A percentile compares a stretch with the other conserved stretches of the same genome.
These are phyloP conservation scores for Colletotrichum lini DNA, from an alignment of 2,329 filamentous ascomycete species.

Conservation along the genomic window DNA sequence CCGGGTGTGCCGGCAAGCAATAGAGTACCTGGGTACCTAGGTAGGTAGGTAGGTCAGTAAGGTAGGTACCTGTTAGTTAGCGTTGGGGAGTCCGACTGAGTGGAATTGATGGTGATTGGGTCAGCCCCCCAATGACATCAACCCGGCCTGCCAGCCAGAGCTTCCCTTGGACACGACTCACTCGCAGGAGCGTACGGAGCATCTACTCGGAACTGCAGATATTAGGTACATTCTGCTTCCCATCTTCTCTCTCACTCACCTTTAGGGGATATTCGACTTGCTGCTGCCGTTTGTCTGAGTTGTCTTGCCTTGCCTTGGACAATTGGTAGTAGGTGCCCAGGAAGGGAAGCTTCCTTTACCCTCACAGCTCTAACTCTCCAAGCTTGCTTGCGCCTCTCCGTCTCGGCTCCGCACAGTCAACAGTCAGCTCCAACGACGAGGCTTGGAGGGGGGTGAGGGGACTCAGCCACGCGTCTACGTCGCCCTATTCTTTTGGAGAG, in stretches of 20 bases:
- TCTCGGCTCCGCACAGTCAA: slow-evolving; percentile 2
- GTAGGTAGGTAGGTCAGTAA: no score
- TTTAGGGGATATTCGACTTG: background rate
- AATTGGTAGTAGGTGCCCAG: background rate
- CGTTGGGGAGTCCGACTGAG: background rate
- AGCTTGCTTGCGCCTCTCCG: slow-evolving; percentile 3
- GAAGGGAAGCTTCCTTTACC: background rate
- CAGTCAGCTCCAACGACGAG: slow-evolving; percentile 33
- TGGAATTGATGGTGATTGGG: slow-evolving; percentile 24
- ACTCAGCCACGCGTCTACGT: slow-evolving; percentile 40
- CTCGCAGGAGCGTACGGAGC: background rate
- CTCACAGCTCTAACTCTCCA: background rate
- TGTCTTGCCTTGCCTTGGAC: background rate
- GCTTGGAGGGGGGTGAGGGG: slow-evolving; percentile 30
- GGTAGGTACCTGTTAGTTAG: no score
- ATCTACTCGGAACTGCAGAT: no score
- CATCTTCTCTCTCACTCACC: background rate
- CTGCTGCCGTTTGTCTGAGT: background rate
- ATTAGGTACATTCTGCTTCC: background rate
- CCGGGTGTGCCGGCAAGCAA: slow-evolving; percentile 15
- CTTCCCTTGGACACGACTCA: slow-evolving; percentile 2
- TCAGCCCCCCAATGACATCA: slow-evolving; percentile 28
- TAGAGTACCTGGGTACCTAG: no score
- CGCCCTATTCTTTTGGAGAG: slow-evolving; percentile 1
- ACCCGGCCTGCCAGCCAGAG: slow-evolving; percentile 12